phyloP scores from a whole-genome alignment of 176 grass and related monocot species.

The Lolium rigidum region DNA sequence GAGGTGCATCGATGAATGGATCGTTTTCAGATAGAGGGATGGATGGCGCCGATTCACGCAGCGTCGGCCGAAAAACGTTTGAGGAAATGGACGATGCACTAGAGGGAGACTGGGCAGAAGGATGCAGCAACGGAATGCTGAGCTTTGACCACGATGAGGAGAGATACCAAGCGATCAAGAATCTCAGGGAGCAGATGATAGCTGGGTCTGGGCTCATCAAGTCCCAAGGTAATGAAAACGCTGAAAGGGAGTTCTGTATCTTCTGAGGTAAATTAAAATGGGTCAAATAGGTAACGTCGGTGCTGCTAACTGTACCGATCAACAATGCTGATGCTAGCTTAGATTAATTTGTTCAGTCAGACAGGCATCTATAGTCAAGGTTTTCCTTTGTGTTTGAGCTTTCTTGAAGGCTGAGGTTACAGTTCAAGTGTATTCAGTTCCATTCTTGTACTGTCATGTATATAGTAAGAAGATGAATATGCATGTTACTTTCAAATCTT shows the following conservation, averaged over 20 bases:
- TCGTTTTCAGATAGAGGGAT: conserved; percentile 43
- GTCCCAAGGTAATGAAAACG: conserved; percentile 47
- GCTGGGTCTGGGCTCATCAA: conserved; percentile 66
- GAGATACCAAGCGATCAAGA: conserved; percentile 74
- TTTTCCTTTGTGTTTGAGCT: conserved; percentile 13
- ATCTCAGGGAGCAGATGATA: conserved; percentile 79
- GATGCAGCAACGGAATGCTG: conserved; percentile 50
- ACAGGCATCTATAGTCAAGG: conserved; percentile 16
- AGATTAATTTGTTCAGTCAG: conserved; percentile 14
- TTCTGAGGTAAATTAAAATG: conserved; percentile 35
- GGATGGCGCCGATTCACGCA: conserved; percentile 20
- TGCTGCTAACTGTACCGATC: background rate
- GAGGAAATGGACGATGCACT: conserved; percentile 42
- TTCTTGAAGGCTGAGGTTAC: background rate
- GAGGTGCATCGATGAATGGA: conserved; percentile 8
- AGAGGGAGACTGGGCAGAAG: conserved; percentile 65
- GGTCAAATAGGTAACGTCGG: background rate
- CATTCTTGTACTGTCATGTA: conserved; percentile 22
- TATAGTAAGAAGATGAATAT: background rate
- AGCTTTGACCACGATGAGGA: conserved; percentile 67
- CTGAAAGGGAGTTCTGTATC: conserved; percentile 31
- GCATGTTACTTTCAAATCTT: background rate
- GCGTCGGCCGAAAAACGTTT: background rate
- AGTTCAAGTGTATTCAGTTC: background rate
- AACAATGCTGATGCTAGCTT: conserved; percentile 16